These are phyloP conservation scores for Lactifluus piperatus DNA, from an alignment of 768 basidiomycete species.

Conservation along the genomic window DNA sequence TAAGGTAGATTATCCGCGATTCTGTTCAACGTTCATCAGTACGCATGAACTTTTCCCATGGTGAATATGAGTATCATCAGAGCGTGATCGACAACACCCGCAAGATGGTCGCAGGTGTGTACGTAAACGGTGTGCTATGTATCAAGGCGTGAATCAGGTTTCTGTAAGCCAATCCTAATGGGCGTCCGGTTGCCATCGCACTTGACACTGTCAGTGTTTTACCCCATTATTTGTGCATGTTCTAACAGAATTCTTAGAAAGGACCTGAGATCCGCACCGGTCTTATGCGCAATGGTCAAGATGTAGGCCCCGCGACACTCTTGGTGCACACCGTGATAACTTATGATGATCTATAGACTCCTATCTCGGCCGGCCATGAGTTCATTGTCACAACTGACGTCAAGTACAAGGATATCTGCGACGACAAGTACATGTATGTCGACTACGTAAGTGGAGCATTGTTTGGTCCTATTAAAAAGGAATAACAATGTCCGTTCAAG, in stretches of 20 bases:
- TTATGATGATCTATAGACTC: slow-evolving; percentile 41
- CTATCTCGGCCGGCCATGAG: slow-evolving; percentile 86
- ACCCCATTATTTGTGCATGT: background rate
- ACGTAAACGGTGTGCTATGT: background rate
- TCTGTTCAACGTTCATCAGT: slow-evolving; percentile 40
- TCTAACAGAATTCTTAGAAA: slow-evolving; percentile 50
- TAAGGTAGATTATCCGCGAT: background rate
- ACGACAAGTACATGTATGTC: slow-evolving; percentile 80
- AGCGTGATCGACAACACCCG: slow-evolving; percentile 98
- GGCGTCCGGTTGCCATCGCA: slow-evolving; percentile 94
- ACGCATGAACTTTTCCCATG: slow-evolving; percentile 99
- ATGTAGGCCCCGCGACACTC: slow-evolving; percentile 40
- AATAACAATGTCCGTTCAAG: slow-evolving; percentile 31
- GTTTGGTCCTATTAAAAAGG: background rate
- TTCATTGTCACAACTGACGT: slow-evolving; percentile 84
- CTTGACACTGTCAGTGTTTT: slow-evolving; percentile 75
- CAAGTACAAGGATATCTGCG: slow-evolving; percentile 68
- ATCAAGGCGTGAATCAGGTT: background rate
- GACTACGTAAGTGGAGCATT: slow-evolving; percentile 69
- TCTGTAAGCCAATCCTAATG: slow-evolving; percentile 51
- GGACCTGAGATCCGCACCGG: slow-evolving; percentile 99
- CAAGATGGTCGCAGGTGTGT: slow-evolving; percentile 68
- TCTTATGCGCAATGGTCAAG: slow-evolving; percentile 74
- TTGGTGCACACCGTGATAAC: slow-evolving; percentile 3
- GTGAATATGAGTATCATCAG: slow-evolving; percentile 97